These are phyloP conservation scores for Cutaneotrichosporon cyanovorans DNA, from an alignment of 1,284 basidiomycete genomes.

Conservation along the genomic window DNA sequence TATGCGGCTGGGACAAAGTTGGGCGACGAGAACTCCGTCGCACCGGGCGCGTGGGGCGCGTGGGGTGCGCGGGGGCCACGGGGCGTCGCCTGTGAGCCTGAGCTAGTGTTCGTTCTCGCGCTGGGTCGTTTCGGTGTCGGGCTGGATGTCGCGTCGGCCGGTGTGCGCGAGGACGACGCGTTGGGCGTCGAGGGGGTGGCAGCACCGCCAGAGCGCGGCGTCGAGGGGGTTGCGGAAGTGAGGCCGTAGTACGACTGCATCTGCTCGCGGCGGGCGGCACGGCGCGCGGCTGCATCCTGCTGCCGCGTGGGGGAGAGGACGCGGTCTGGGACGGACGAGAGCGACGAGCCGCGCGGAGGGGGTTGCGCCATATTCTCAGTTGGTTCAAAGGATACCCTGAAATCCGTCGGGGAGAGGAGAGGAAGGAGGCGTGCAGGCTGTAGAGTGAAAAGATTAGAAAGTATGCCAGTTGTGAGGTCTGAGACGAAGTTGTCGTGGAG, in stretches of 20 bases:
- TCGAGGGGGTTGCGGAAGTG: neutral
- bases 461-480: too few species aligned
- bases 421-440: too few species aligned
- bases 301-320: slow-evolving; percentile 9
- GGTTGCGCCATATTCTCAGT: neutral
- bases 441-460: too few species aligned
- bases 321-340: slow-evolving; percentile 10
- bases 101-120: neutral
- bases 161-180: neutral
- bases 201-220: neutral
- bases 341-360: neutral
- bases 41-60: slow-evolving; percentile 1
- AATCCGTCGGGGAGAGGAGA: too few species aligned
- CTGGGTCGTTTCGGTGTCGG: too few species aligned
- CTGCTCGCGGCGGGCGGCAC: slow-evolving; percentile 32
- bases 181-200: neutral
- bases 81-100: neutral
- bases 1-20: slow-evolving; percentile 36
- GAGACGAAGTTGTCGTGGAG: too few species aligned
- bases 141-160: neutral
- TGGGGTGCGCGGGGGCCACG: neutral
- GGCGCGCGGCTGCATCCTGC: slow-evolving; percentile 20
- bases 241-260: slow-evolving; percentile 40
- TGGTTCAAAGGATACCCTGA: too few species aligned
- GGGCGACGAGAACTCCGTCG: slow-evolving; percentile 7